Base-by-base conservation (phyloP, 805 yeast species). In the Barnettozyma populi region DNA sequence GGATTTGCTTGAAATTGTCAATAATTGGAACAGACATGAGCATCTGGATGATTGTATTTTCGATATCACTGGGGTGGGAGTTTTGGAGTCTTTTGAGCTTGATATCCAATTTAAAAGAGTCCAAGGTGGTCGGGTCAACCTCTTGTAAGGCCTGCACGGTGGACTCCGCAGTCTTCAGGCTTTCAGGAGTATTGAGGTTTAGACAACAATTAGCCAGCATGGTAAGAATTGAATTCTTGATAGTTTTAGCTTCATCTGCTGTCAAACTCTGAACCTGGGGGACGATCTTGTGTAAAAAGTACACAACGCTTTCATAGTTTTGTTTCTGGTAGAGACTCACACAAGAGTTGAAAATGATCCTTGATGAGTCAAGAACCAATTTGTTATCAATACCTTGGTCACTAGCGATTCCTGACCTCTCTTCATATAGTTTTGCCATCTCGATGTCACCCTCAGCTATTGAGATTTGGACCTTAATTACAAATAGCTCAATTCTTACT, bases 41-140 rank as follows among this genome's bases (percentile, higher is more conserved):
- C 67, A 70, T 63, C 41, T 64, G 62, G 68, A 70, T 70, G 1
- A 71, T 49, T 2, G 57, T 50, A 19, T 64, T 66, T 45, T 67
- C 67, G 24, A 55, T 47, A 11, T 50, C 57, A 7, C 47, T 42
- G 3, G 46, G 21, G 4, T 48, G 39, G 1, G 47, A 29, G 4
- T 51, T 46, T n/a, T 50, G 50, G 1, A 48, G 16, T 23, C 58
- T 59, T 11, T 55, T 38, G 7, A 63, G 45, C 21, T 58, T 55
- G 3, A 70, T 54, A 2, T 56, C 52, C 16, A 70, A 47, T 19
- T 57, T 56, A 44, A 63, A 69, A 0, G 69, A 55, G 7, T 68
- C 70, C 8, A 65, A 46, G 38, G 63, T 60, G 18, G 53, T 55
- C 3, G 66, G 61, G 21, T 56, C 61, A 14, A 54, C 55, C 3